Conservation (phyloP, 225 moss, liverwort and hornwort species). For the Pseudoscleropodium purum region DNA sequence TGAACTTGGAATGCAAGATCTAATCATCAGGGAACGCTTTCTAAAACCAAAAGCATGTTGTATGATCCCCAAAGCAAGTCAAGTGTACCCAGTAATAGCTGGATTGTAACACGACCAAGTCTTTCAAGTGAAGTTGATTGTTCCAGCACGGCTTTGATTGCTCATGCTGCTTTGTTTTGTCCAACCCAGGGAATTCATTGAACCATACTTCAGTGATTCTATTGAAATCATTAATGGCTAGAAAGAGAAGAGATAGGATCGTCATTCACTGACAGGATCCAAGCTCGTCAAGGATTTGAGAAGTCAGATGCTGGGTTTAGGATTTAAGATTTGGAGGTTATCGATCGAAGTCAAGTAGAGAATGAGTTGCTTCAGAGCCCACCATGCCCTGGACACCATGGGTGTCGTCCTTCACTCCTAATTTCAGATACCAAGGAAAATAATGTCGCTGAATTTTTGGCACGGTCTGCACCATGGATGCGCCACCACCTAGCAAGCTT, state of each 20-base stretch:
- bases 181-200: too few species aligned
- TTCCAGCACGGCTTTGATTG: too few species aligned
- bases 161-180: too few species aligned
- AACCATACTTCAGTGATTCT: too few species aligned
- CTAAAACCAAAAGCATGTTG: not conserved
- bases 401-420: not conserved
- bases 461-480: not conserved
- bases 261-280: not conserved
- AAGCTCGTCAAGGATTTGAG: not conserved
- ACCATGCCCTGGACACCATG: not conserved
- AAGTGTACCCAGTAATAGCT: not conserved
- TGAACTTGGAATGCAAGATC: not conserved
- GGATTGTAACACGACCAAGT: not conserved
- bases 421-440: not conserved
- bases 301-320: not conserved
- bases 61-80: not conserved
- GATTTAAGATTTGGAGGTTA: not conserved
- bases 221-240: not conserved
- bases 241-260: not conserved
- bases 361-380: not conserved
- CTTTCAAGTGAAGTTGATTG: too few species aligned
- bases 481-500: not conserved
- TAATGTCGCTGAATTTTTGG: not conserved
- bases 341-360: not conserved
- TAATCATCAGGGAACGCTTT: too few species aligned